phyloP scores from a whole-genome alignment of 306 rosid species.

The Betula pendula region DNA sequence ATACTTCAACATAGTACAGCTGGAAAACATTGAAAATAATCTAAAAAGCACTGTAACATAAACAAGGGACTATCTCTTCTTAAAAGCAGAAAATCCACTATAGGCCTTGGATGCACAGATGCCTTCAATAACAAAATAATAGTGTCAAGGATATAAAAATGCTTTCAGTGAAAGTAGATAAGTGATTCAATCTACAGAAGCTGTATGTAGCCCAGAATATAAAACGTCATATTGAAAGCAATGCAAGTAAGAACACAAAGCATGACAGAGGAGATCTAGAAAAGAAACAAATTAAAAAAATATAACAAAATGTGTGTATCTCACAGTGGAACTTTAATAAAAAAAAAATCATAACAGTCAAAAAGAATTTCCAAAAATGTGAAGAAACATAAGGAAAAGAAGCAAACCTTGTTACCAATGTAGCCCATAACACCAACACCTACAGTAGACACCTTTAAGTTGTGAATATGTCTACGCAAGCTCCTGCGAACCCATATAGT shows the following conservation, averaged over 20 bases:
- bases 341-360: not conserved
- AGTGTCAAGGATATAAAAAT: not conserved
- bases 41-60: too few species aligned
- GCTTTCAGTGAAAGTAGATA: too few species aligned
- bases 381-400: constrained; percentile 8
- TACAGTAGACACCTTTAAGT: constrained; percentile 81
- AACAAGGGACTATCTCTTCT: too few species aligned
- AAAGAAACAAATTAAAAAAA: not conserved
- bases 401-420: constrained; percentile 89
- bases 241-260: not conserved
- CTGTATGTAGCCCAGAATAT: not conserved
- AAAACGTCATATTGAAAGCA: not conserved
- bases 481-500: constrained; percentile 87
- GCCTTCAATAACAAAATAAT: too few species aligned
- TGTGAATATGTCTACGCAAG: constrained; percentile 87
- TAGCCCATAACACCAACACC: constrained; percentile 99
- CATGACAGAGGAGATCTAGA: not conserved
- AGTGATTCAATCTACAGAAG: too few species aligned
- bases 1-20: too few species aligned
- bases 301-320: not conserved
- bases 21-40: too few species aligned
- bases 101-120: too few species aligned
- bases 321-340: not conserved
- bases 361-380: not conserved
- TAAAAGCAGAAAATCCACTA: too few species aligned